These are phyloP conservation scores for Chytriomyces hyalinus DNA, from an alignment of 192 early-diverging fungal genomes.

Conservation along the genomic window DNA sequence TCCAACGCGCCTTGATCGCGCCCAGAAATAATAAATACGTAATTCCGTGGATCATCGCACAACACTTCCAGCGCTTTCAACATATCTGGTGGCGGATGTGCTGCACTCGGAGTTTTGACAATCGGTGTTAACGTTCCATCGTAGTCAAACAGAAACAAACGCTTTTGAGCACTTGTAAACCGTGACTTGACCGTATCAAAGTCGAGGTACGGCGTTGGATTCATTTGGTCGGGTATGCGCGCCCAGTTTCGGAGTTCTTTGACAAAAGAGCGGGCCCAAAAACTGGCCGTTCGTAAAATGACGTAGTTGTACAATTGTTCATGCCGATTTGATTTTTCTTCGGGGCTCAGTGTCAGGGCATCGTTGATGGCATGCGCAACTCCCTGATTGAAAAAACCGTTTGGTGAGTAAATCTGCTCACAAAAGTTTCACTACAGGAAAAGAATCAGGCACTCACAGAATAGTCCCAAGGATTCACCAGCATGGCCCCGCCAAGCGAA, in stretches of 20 bases:
- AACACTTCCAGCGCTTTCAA: constrained; percentile 55
- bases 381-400: constrained; percentile 50
- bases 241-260: constrained; percentile 68
- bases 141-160: constrained; percentile 94
- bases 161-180: constrained; percentile 67
- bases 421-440: background rate
- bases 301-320: constrained; percentile 85
- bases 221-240: constrained; percentile 50
- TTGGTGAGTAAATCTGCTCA: background rate
- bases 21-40: constrained; percentile 71
- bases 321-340: constrained; percentile 79
- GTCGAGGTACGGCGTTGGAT: constrained; percentile 59
- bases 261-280: constrained; percentile 86
- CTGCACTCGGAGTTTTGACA: constrained; percentile 78
- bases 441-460: constrained; percentile 30
- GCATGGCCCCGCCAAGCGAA: constrained; percentile 79
- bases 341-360: constrained; percentile 78
- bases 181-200: constrained; percentile 33
- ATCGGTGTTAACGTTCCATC: constrained; percentile 97
- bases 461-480: constrained; percentile 98
- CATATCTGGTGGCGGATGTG: constrained; percentile 82
- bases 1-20: constrained; percentile 85
- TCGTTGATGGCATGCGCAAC: constrained; percentile 90
- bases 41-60: too few species aligned
- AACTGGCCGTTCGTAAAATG: constrained; percentile 76